Conservation (phyloP, 768 basidiomycete species). For the Lactarius indigo region DNA sequence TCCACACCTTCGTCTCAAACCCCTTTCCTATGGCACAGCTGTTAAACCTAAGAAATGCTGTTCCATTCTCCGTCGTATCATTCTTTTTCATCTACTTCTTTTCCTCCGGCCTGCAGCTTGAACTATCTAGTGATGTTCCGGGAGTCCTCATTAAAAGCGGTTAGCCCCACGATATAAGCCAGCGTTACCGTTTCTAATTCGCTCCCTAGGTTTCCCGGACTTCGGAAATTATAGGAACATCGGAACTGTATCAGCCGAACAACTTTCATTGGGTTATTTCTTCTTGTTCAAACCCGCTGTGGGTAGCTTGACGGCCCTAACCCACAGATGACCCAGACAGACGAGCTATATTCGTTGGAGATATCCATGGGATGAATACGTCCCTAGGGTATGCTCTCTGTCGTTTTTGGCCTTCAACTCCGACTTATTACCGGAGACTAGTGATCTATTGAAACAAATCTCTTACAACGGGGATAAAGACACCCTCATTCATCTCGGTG, state of each 20-base stretch:
- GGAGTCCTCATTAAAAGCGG: conserved; percentile 15
- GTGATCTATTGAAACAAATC: conserved; percentile 59
- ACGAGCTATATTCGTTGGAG: conserved; percentile 77
- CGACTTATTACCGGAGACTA: conserved; percentile 31
- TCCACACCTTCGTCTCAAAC: background rate
- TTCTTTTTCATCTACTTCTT: conserved; percentile 46
- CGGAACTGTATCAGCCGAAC: conserved; percentile 40
- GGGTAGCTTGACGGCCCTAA: background rate
- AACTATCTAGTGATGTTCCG: conserved; percentile 25
- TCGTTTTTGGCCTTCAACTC: background rate
- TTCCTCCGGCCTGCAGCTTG: conserved; percentile 32
- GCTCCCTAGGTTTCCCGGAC: conserved; percentile 45
- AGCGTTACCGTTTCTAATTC: background rate
- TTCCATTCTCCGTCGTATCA: conserved; percentile 37
- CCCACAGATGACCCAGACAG: conserved; percentile 45
- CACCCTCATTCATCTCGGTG: conserved; percentile 78
- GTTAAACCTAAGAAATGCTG: conserved; percentile 26
- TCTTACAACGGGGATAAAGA: conserved; percentile 60
- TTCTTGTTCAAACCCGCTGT: background rate
- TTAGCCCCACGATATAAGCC: background rate
- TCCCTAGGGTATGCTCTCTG: conserved; percentile 55
- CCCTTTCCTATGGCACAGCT: conserved; percentile 13
- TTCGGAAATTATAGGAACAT: conserved; percentile 49
- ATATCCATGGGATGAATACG: conserved; percentile 79
- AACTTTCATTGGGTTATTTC: conserved; percentile 54